Conservation (phyloP, 2,329 filamentous ascomycete genomes). For the Microsporum ferrugineum region DNA sequence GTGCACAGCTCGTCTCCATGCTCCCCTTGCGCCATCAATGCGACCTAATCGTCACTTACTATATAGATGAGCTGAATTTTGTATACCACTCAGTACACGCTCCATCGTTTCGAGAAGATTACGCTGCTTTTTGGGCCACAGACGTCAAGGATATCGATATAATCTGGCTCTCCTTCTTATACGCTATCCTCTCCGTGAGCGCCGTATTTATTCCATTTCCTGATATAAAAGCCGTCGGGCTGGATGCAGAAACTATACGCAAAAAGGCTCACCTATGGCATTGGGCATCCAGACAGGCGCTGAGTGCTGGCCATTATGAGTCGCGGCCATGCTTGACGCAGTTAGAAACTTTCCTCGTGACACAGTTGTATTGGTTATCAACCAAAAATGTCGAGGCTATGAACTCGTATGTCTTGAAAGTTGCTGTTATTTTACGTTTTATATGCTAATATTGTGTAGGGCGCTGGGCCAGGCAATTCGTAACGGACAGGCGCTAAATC, state of each 20-base stretch:
- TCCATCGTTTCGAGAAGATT: slow-evolving; percentile 18
- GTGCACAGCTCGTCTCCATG: slow-evolving; percentile 15
- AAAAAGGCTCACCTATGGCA: slow-evolving; percentile 22
- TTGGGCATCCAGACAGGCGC: slow-evolving; percentile 21
- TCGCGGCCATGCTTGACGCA: slow-evolving; percentile 20
- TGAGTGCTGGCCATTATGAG: slow-evolving; percentile 21
- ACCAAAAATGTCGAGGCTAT: slow-evolving; percentile 24
- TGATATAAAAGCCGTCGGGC: slow-evolving; percentile 17
- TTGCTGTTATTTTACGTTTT: background rate
- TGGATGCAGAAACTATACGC: slow-evolving; percentile 13
- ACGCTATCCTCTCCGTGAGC: slow-evolving; percentile 21
- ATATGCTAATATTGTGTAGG: slow-evolving; percentile 7
- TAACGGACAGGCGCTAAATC: slow-evolving; percentile 18
- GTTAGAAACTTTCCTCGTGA: slow-evolving; percentile 21
- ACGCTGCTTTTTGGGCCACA: slow-evolving; percentile 20
- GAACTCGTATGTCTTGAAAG: slow-evolving; percentile 20
- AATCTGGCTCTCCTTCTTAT: slow-evolving; percentile 24
- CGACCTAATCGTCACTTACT: slow-evolving; percentile 21
- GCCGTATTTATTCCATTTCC: slow-evolving; percentile 20
- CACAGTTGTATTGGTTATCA: slow-evolving; percentile 25
- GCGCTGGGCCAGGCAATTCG: slow-evolving; percentile 18
- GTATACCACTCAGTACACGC: slow-evolving; percentile 21
- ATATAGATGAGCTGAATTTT: slow-evolving; percentile 24
- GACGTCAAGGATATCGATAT: slow-evolving; percentile 20
- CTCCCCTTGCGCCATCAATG: slow-evolving; percentile 17